Base-by-base conservation (phyloP, 306 rosid genomes). In the Quercus bicolor region DNA sequence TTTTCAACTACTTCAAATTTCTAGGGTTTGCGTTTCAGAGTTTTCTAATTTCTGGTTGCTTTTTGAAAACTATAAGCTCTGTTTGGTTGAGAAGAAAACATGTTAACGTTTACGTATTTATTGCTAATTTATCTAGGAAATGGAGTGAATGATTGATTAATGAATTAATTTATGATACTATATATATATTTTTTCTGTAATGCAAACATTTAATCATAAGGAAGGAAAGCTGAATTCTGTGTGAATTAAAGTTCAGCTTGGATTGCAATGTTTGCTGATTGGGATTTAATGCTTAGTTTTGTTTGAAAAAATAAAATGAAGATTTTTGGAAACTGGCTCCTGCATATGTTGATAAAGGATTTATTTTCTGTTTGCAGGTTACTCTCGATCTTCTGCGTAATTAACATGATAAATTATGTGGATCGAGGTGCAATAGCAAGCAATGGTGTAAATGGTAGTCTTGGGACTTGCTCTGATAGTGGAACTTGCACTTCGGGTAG, bases 391-490 rank as follows among this genome's bases (percentile, higher is more conserved):
- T 88, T 92, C 75, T 92, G 97, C 59, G 64, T 83, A 45, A 85
- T 94, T 80, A 92, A 92, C 74, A 18, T 84, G 90, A 5, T 94
- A 23, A 92, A 90, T 84, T 94, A 94, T 71, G 87, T 92, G 80
- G 97, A 92, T 80, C 94, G 97, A 64, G 98, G 97, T 81, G 93
- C 91, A 24, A 94, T 92, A 74, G 97, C 93, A 2, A 94, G 98
- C 84, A 94, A 94, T 62, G 98, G 98, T 70, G 97, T 94, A 1
- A 92, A 94, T 82, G 98, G 97, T 48, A 88, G 82, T 51, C 88
- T 84, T 65, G 81, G 65, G 10, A 84, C 87, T 79, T 94, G 98
- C 79, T 81, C 88, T 6, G 84, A 87, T 8, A 78, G 89, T 74
- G 98, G 98, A 66, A 84, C 85, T 80, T 94, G 98, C 79, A 85